Base-by-base conservation (phyloP, 257 asterid genomes). In the Euphrasia confusa region DNA sequence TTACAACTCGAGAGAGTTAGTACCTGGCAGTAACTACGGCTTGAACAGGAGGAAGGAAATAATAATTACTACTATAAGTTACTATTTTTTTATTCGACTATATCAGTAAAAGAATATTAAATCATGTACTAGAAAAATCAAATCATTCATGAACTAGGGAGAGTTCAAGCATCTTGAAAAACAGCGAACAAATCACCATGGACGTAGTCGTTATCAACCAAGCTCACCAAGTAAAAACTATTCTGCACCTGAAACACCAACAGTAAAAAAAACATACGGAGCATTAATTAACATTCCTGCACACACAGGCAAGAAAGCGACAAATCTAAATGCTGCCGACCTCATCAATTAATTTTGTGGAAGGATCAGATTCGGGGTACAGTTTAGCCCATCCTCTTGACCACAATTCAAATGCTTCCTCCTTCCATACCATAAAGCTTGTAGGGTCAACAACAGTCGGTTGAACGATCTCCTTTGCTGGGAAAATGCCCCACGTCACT, bases 401-500 rank as follows among this genome's bases (percentile, higher is more conserved):
- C 97, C 98, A 92, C 42, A 83, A 76, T 68, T 86, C 95, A 59
- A 88, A 88, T 37, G 98, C 98, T 78, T 92, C 98, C 10, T 92
- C 98, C 81, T 88, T 92, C 96, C 98, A 92, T 17, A 92, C 83
- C 27, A 75, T 13, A 61, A 92, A 92, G 80, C 98, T 92, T 57
- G 88, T 72, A 45, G 95, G 85, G 78, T 92, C 97, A 5, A 86
- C 98, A 5, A 92, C 85, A 3, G 97, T 92, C 18, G 98, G 98
- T 63, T 92, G 98, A 44, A 83, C 64, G 28, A 92, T 83, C 85
- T 92, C 98, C 85, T 86, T 92, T 11, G 84, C 93, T 14, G 98
- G 95, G 80, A 92, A 92, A 57, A 83, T 94, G 26, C 97, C 98
- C 97, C 98, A 92, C 27, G 98, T 92, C 63, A 88, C 95, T 0